Conservation (phyloP, 2,329 filamentous ascomycete species). For the Teratosphaeria viscida region DNA sequence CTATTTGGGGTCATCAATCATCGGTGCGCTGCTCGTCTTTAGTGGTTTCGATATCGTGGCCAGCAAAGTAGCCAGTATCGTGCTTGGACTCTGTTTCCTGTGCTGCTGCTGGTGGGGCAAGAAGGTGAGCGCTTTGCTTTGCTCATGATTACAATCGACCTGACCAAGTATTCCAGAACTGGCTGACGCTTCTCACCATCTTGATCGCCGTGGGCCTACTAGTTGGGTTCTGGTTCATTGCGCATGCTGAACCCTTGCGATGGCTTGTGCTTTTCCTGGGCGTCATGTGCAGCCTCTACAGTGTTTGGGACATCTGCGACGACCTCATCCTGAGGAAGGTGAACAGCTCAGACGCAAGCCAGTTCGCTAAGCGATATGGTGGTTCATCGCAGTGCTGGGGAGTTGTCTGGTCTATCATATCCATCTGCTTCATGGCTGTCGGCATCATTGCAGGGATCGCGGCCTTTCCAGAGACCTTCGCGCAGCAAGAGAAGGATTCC, state of each 20-base stretch:
- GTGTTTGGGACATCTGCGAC: constrained; percentile 78
- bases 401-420: constrained; percentile 65
- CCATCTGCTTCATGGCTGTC: constrained; percentile 58
- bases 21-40: constrained; percentile 67
- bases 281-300: constrained; percentile 71
- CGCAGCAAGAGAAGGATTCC: constrained; percentile 58
- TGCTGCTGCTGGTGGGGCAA: constrained; percentile 76
- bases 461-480: constrained; percentile 61
- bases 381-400: constrained; percentile 76
- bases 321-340: constrained; percentile 72
- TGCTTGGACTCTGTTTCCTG: constrained; percentile 62
- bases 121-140: constrained; percentile 15
- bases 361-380: constrained; percentile 68
- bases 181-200: constrained; percentile 64
- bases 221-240: constrained; percentile 70
- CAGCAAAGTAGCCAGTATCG: constrained; percentile 66
- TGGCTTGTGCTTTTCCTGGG: constrained; percentile 66
- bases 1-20: constrained; percentile 66
- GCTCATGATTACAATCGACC: not conserved
- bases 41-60: constrained; percentile 74
- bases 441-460: constrained; percentile 69
- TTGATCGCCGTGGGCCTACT: constrained; percentile 60
- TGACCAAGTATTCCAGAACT: constrained; percentile 42
- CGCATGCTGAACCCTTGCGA: constrained; percentile 60
- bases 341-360: constrained; percentile 67